Conservation (phyloP, 306 rosid genomes). For the Lathyrus aphaca region DNA sequence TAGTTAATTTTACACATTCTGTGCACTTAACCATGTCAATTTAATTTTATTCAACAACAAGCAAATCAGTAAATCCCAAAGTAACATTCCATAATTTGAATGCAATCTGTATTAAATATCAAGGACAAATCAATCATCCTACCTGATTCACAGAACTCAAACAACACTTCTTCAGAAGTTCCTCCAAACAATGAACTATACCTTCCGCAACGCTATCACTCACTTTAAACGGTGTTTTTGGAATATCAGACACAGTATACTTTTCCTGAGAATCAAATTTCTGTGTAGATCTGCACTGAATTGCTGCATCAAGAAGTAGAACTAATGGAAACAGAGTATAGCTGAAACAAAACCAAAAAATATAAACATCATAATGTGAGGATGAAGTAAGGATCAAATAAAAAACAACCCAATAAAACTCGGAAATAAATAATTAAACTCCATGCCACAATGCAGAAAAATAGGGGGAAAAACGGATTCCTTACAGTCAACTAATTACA, state of each 20-base stretch:
- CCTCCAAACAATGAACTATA: conserved; percentile 78
- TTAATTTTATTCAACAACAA: conserved; percentile 3
- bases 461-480: neutral
- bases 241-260: conserved; percentile 29
- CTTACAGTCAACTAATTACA: neutral
- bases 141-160: conserved; percentile 92
- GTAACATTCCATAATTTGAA: conserved; percentile 1
- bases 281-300: conserved; percentile 65
- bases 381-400: conserved; percentile 6
- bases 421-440: neutral
- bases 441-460: neutral
- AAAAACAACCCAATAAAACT: neutral
- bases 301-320: conserved; percentile 77
- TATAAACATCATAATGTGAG: neutral
- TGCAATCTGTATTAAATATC: conserved; percentile 19
- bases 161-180: conserved; percentile 76
- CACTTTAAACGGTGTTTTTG: conserved; percentile 51
- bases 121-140: conserved; percentile 40
- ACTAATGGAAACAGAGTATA: conserved; percentile 81
- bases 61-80: conserved; percentile 6
- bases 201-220: conserved; percentile 88
- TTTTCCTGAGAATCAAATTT: conserved; percentile 60
- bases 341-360: conserved; percentile 47
- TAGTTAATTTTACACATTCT: neutral
- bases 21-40: conserved; percentile 5